Evolutionary conservation across 495 filamentous ascomycete genomes (phyloP), one percentile per base, ranked within the genome.

Genomic region (Paragyromitra xinjiangensis): DNA sequence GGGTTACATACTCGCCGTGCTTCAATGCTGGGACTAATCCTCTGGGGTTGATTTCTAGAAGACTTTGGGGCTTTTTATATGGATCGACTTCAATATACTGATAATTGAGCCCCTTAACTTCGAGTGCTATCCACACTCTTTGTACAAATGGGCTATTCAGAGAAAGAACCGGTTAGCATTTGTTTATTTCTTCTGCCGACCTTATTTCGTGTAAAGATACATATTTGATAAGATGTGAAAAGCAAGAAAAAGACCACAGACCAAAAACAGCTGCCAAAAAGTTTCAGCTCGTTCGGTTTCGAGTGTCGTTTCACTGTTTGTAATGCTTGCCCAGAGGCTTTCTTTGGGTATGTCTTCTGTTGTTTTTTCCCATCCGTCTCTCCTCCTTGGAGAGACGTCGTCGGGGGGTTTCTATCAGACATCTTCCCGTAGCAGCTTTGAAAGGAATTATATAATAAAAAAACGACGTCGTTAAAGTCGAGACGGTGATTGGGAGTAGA

Each of bases 101-200:
- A 79, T 98, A 98, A 24, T 86, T 86, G 53, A 97, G 86, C 5
- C 89, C 87, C 82, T 97, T 97, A 64, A 90, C 84, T 83, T 98
- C 94, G n/a, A 98, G 86, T 6, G 95, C 91, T 77, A 98, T 97
- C 95, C 95, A 98, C 22, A 97, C 93, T 12, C 95, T 91, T 84
- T 98, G 94, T 1, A 95, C 94, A 83, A 97, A 97, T 4, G 91
- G 90, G 81, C 81, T 78, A 69, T 44, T 26, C 50, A 42, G 29
- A 39, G 56, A 68, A 69, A 14, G 48, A 69, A 37, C n/a, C 29
- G 44, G 48, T 82, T 64, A 81, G 81, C 64, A 75, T 56, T 56
- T 59, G 53, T 61, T 75, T 71, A 82, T 64, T 75, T 64, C 61
- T 64, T 50, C 7, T 44, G 55, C 62, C 26, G 12, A 12, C 24